A percentile compares a stretch with the other conserved stretches of the same genome.
phyloP scores from a whole-genome alignment of 108 stramenopile genomes.

The Nitzschia sp. region DNA sequence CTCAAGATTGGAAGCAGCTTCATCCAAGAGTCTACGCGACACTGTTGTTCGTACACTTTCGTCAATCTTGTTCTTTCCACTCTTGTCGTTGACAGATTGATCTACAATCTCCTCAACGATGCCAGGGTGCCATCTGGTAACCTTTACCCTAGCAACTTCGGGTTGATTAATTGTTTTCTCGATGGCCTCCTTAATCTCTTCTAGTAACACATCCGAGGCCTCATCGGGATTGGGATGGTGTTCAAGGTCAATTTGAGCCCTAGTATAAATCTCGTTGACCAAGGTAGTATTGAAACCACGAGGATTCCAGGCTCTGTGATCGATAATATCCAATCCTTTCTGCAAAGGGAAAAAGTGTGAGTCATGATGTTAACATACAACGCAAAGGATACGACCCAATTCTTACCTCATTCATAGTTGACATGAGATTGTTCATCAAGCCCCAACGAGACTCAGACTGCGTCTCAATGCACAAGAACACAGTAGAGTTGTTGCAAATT shows the following conservation, averaged over 20 bases:
- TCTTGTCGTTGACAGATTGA: constrained; percentile 17
- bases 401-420: constrained; percentile 36
- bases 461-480: constrained; percentile 75
- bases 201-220: constrained; percentile 51
- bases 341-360: neutral
- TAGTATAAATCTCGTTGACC: constrained; percentile 72
- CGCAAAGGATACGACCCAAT: no score
- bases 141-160: constrained; percentile 62
- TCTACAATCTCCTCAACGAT: constrained; percentile 67
- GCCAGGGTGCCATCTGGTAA: constrained; percentile 75
- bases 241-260: constrained; percentile 33
- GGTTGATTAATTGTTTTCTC: constrained; percentile 48
- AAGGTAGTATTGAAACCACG: constrained; percentile 68
- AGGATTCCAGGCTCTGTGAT: constrained; percentile 76
- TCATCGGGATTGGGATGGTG: constrained; percentile 16
- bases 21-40: constrained; percentile 45
- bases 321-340: constrained; percentile 68
- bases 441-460: constrained; percentile 70
- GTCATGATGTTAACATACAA: no score
- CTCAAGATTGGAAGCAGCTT: constrained; percentile 51
- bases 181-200: constrained; percentile 40
- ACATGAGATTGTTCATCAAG: constrained; percentile 59
- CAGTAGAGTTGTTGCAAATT: constrained; percentile 41
- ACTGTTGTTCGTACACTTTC: constrained; percentile 33
- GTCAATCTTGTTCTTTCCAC: constrained; percentile 12